These are phyloP conservation scores for Colletotrichum phormii DNA, from an alignment of 2,329 filamentous ascomycete genomes.

Conservation along the genomic window DNA sequence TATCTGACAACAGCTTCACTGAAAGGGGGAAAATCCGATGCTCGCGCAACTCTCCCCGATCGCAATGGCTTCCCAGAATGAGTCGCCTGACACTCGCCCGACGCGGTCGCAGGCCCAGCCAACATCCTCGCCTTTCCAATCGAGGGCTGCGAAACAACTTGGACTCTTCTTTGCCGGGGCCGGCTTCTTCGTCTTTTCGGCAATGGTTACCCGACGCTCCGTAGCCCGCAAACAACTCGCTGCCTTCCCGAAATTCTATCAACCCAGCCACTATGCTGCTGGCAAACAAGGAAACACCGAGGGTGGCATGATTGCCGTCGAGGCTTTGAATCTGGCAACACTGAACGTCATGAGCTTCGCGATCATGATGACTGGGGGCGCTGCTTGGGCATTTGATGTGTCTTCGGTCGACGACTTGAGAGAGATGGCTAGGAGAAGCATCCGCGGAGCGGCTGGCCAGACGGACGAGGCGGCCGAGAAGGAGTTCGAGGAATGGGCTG, in stretches of 20 bases:
- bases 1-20: slow-evolving; percentile 22
- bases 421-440: slow-evolving; percentile 57
- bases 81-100: slow-evolving; percentile 30
- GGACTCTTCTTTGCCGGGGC: slow-evolving; percentile 80
- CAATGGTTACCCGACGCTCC: slow-evolving; percentile 77
- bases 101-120: slow-evolving; percentile 36
- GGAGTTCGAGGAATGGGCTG: slow-evolving; percentile 72
- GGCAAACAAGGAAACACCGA: slow-evolving; percentile 62
- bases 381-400: slow-evolving; percentile 83
- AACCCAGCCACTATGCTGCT: slow-evolving; percentile 64
- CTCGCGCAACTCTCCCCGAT: slow-evolving; percentile 30
- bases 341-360: slow-evolving; percentile 84
- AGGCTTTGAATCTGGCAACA: slow-evolving; percentile 88
- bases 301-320: slow-evolving; percentile 78
- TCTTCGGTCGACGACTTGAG: slow-evolving; percentile 75
- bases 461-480: slow-evolving; percentile 65
- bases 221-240: slow-evolving; percentile 72
- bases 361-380: slow-evolving; percentile 79
- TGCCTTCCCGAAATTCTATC: slow-evolving; percentile 78
- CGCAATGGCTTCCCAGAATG: slow-evolving; percentile 33
- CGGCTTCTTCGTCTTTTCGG: slow-evolving; percentile 79
- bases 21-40: slow-evolving; percentile 26
- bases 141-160: slow-evolving; percentile 60
- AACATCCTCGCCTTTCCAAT: slow-evolving; percentile 30
- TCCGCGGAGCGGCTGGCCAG: slow-evolving; percentile 46